A percentile compares a stretch with the other conserved stretches of the same genome.
Conservation (phyloP, 495 filamentous ascomycete genomes). For the Penicillium desertorum region DNA sequence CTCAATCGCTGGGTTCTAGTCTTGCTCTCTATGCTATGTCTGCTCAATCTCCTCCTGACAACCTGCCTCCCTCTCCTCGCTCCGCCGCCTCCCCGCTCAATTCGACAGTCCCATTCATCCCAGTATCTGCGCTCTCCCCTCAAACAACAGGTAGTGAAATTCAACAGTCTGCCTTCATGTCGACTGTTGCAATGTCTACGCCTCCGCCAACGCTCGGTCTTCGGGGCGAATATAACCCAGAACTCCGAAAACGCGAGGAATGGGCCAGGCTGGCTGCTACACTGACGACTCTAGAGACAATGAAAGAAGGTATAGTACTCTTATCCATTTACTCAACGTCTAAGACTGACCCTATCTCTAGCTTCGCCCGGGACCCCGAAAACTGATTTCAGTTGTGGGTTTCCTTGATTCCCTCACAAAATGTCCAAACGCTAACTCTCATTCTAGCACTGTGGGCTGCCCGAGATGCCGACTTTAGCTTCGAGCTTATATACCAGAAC, state of each 20-base stretch:
- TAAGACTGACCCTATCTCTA: neutral
- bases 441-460: conserved; percentile 1
- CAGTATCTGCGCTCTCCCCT: neutral
- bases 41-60: neutral
- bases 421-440: neutral
- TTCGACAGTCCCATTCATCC: neutral
- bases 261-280: neutral
- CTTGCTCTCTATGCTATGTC: neutral
- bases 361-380: neutral
- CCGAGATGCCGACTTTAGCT: neutral
- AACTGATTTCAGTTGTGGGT: neutral
- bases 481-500: neutral
- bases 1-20: neutral
- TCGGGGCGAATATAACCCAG: conserved; percentile 13
- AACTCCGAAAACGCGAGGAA: neutral
- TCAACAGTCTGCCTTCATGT: neutral
- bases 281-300: neutral
- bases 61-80: neutral
- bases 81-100: neutral
- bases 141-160: neutral
- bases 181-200: neutral
- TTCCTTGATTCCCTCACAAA: neutral
- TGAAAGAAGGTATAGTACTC: neutral
- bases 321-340: neutral
- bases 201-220: neutral